Evolutionary conservation across 2,329 filamentous ascomycete species (phyloP), one percentile per base, ranked within the genome.

Genomic region (Epichloe gansuensis): DNA sequence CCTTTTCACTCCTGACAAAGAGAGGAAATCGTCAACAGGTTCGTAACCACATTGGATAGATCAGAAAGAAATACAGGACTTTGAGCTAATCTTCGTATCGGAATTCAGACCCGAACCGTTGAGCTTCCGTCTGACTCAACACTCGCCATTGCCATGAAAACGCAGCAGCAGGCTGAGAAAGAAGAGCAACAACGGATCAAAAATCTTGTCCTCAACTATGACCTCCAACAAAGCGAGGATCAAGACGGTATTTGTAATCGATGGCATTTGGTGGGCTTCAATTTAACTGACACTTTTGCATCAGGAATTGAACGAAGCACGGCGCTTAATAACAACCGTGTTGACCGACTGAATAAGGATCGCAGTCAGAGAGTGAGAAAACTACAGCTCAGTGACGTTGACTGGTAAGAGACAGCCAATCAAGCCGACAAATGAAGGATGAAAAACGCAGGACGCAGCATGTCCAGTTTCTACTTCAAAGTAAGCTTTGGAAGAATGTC

Each of bases 121-220:
- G 90, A 93, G 62, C 75, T 97, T 47, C 87, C 87, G 9, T 84
- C 91, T 2, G 88, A 98, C 67, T 97, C 93, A 0, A 91, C 83
- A 48, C 96, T 98, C 70, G 93, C 93, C 5, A 80, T 97, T 58
- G 93, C 93, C 44, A 93, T 98, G 90, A 93, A 89, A 66, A 90
- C 81, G 55, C 91, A 97, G 71, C 91, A 96, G 66, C 87, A 94
- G 69, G 91, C 90, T 3, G 91, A 97, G 66, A 85, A 86, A 51
- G 93, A 95, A 65, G 94, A 98, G 68, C 91, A 98, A 68, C 90
- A 96, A 68, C 87, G 93, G 57, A 98, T 98, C 80, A 98, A 98
- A 74, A 95, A 89, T 63, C 77, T 98, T 46, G 93, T 98, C 51
- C 75, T 98, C 60, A 97, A 96, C 69, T 95, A 96, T 65, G 93